Evolutionary conservation across 352 stramenopile genomes (phyloP), one percentile per base, ranked within the genome.

Genomic region (Phytophthora colocasiae): DNA sequence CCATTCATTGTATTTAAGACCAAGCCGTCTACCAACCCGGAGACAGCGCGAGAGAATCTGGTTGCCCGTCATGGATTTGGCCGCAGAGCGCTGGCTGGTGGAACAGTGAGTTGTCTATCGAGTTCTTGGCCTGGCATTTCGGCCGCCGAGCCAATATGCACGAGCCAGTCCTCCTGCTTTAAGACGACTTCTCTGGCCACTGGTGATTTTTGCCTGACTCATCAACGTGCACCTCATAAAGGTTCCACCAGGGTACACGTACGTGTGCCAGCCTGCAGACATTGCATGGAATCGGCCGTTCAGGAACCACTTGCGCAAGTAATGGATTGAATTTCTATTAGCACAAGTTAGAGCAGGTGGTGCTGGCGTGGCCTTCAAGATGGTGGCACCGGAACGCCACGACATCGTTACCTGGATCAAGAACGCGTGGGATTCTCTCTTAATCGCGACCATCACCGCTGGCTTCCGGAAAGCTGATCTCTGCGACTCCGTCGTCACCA

Each of bases 1-100:
- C 50, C 63, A 0, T 78, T 72, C 43, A 24, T 80, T 17, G 38
- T 80, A 7, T 41, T 82, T 15, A 77, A 80, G 47, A 66, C 53
- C 4, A 45, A 31, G 6, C 36, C 45, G n/a, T 70, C 52, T 4
- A 58, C n/a, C n/a, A n/a, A n/a, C n/a, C n/a, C n/a, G n/a, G n/a
- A n/a, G n/a, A n/a, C n/a, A n/a, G n/a, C n/a, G n/a, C n/a, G n/a
- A n/a, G n/a, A n/a, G n/a, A n/a, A n/a, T n/a, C n/a, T n/a, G n/a
- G n/a, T n/a, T n/a, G n/a, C 24, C 1, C 53, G 40, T 1, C 53
- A 77, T 31, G 65, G 72, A 1, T 76, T 81, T 39, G 65, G 53
- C n/a, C n/a, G n/a, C n/a, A n/a, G n/a, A n/a, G n/a, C 27, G 6
- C 27, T 31, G 27, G 3, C 2, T 31, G 27, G 27, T 31, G 27